Base-by-base conservation (phyloP, 2,329 filamentous ascomycete genomes). In the Penicillium hesseltinei region DNA sequence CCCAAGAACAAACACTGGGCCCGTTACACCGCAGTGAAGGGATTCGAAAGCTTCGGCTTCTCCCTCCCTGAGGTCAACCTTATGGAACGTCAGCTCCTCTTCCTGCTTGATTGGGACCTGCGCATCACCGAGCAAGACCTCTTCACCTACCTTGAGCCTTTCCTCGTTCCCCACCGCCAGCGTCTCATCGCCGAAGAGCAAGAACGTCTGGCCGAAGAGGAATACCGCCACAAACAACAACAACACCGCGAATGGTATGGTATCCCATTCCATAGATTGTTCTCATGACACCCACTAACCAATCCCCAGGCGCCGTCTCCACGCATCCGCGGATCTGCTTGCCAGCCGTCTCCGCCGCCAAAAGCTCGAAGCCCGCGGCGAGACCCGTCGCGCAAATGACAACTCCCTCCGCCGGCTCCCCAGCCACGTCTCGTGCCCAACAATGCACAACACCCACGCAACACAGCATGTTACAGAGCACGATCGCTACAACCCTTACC, bases 1-100 rank as follows among this genome's bases (percentile, higher is more conserved):
- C 94, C 94, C 62, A 97, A 97, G 87, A 99, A 99, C 85, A 97
- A 97, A 87, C 94, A 99, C 83, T 99, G 94, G 94, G 92, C 94
- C 64, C 88, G 87, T 69, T 99, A 97, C 82, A 96, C 89, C 59
- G 80, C 88, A 69, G 88, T 96, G 66, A 83, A 82, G 61, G 85
- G 84, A 53, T 88, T 82, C 74, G 86, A 87, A 11, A 85, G 82
- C 70, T 99, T 97, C 71, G 90, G 92, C 67, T 97, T 99, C 82
- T 93, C 88, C 69, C 84, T 92, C 66, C 94, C 91, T 36, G 94
- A 99, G 79, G 94, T 99, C 69, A 99, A 99, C 81, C 83, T 97
- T 61, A 99, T 99, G 94, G 94, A 99, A 84, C 95, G 96, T 84
- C 94, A 99, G 78, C 84, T 99, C 31, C 88, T 99, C 51, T 94